phyloP scores from a whole-genome alignment of 257 asterid genomes.

The Nicotiana tabacum region DNA sequence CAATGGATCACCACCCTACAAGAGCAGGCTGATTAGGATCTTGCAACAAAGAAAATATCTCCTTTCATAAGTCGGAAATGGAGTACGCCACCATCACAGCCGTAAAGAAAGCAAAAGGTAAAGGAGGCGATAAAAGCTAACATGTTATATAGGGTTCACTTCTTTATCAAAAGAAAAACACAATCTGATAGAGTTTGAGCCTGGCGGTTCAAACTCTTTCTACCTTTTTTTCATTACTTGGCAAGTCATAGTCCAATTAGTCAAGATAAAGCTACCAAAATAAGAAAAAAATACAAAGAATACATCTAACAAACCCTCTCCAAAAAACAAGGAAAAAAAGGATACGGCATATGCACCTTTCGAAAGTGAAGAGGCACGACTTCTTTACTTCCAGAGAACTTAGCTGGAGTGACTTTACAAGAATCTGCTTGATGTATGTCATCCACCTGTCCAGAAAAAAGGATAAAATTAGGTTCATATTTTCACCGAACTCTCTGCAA shows the following conservation, averaged over 20 bases:
- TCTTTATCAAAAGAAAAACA: neutral
- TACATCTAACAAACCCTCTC: neutral
- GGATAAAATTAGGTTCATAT: neutral
- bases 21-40: too few species aligned
- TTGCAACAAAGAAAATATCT: too few species aligned
- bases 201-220: neutral
- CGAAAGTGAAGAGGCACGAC: constrained; percentile 77
- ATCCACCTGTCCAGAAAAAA: constrained; percentile 49
- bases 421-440: constrained; percentile 76
- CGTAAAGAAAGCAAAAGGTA: too few species aligned
- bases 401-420: constrained; percentile 95
- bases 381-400: constrained; percentile 93
- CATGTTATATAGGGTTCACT: too few species aligned
- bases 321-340: neutral
- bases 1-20: neutral
- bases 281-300: neutral
- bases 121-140: too few species aligned
- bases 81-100: too few species aligned
- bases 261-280: neutral
- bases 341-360: constrained; percentile 43
- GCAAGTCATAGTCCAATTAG: neutral
- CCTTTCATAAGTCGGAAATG: too few species aligned
- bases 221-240: neutral
- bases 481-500: constrained; percentile 6
- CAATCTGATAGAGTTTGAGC: neutral